Percentiles rank a stretch among this genome's conserved stretches.
Evolutionary conservation across 805 yeast genomes (phyloP).

Genomic region (Saccharomycopsis fibuligera): DNA sequence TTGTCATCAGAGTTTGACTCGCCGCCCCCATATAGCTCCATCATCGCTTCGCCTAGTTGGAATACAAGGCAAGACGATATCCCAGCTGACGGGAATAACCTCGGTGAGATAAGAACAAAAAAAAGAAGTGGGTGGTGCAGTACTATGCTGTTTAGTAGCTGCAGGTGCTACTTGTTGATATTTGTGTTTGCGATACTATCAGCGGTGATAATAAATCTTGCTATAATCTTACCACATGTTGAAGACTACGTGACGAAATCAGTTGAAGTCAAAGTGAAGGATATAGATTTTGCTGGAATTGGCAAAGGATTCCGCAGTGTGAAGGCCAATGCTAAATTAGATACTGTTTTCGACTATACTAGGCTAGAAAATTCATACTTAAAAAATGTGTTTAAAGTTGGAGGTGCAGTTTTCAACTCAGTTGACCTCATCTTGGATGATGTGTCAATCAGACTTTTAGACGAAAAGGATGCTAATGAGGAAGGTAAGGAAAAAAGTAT

Average conservation of each 20-base stretch:
- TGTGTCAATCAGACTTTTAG: slow-evolving; percentile 2
- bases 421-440: slow-evolving; percentile 11
- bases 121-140: too few species aligned
- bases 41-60: too few species aligned
- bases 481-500: background rate
- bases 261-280: slow-evolving; percentile 6
- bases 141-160: too few species aligned
- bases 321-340: background rate
- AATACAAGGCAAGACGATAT: too few species aligned
- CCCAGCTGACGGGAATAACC: too few species aligned
- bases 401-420: slow-evolving; percentile 6
- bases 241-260: slow-evolving; percentile 16
- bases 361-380: slow-evolving; percentile 15
- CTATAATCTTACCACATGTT: slow-evolving; percentile 14
- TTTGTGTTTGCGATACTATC: too few species aligned
- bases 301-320: slow-evolving; percentile 6
- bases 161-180: too few species aligned
- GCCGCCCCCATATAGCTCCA: too few species aligned
- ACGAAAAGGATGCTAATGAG: background rate
- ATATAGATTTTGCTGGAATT: slow-evolving; percentile 17
- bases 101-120: too few species aligned
- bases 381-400: background rate
- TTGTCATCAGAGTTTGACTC: too few species aligned
- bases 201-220: slow-evolving; percentile 6
- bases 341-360: slow-evolving; percentile 12